Evolutionary conservation across 192 early-diverging fungal species (phyloP), one percentile per base, ranked within the genome.

Genomic region (Piromyces finnis): DNA sequence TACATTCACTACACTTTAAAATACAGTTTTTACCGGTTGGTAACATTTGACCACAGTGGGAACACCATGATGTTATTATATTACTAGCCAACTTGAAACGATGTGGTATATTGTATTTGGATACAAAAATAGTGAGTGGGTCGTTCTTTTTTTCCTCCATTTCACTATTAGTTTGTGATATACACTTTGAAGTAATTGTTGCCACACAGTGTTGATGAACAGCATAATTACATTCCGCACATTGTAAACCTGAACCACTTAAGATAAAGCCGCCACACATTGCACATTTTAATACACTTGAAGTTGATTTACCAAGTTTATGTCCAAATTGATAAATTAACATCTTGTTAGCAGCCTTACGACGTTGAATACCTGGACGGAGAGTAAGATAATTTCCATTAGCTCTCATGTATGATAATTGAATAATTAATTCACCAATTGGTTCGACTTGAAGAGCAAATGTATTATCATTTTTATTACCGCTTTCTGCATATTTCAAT

Each of bases 261-360:
- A 96, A 92, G 77, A 99, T 89, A 83, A 98, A 96, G 82, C 98
- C 98, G 36, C 90, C 88, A 86, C 98, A 99, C 18, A 95, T 85
- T 12, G 97, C 96, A 85, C 98, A 99, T 85, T 94, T 95, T 95
- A 98, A 95, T 82, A 99, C 95, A 81, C 96, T 80, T 92, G 92
- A 80, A 94, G 90, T 36, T 6, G 30, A 32, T 32, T 93, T 89
- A 80, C 91, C 93, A 86, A 99, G 97, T 84, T 97, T 93, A 84
- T 99, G 98, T 9, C 98, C 97, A 79, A 93, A 94, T 68, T 68
- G 51, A 11, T 68, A 68, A 68, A 68, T 68, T 17, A 68, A 68
- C 51, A 68, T 68, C 9, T 68, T 68, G n/a, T 68, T 68, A 1
- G 51, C 51, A n/a, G 51, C 51, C 26, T 68, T 68, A 68, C 51